Base-by-base conservation (phyloP, 2,329 filamentous ascomycete species). In the Neocucurbitaria cava region DNA sequence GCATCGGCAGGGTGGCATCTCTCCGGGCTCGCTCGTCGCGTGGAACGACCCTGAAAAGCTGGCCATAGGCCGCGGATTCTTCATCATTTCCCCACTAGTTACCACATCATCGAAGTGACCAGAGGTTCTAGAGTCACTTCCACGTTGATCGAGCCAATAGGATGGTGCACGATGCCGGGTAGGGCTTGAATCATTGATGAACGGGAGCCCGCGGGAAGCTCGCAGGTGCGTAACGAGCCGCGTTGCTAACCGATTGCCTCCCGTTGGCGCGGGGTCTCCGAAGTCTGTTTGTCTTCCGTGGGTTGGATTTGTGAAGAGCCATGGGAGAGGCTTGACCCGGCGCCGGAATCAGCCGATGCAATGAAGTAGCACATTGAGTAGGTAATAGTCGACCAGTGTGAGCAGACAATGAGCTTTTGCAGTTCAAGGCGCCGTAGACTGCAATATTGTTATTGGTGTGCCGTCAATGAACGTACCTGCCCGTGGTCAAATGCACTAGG, bases 251-350 rank as follows among this genome's bases (percentile, higher is more conserved):
- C 21, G 20, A 23, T 4, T 5, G 11, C 15, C 3, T 20, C 18
- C 21, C 5, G 23, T 30, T 43, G 24, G 41, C 44, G 40, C 35
- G 49, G 49, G 23, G 33, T 30, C 41, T 24, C 49, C 31, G 36
- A 33, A 38, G 23, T 23, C 31, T 33, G 49, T 46, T n/a, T 40
- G 42, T 24, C 18, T 46, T 45, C 49, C 49, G 41, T 51, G 49
- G 49, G 33, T 41, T 18, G 28, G 41, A 30, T 31, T 33, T 26
- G 49, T 30, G 49, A 38, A 41, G 41, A 38, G 36, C 28, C 44
- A 33, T 51, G 49, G 49, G 33, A 24, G 31, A 46, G 38, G 31
- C 35, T 18, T 24, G 31, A 23, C 21, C 18, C 26, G 17, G 2
- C 24, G 45, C 31, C 41, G 49, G 46, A 42, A 46, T 39, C 41